phyloP scores from a whole-genome alignment of 352 stramenopile species.

The Globisporangium carolinianum region DNA sequence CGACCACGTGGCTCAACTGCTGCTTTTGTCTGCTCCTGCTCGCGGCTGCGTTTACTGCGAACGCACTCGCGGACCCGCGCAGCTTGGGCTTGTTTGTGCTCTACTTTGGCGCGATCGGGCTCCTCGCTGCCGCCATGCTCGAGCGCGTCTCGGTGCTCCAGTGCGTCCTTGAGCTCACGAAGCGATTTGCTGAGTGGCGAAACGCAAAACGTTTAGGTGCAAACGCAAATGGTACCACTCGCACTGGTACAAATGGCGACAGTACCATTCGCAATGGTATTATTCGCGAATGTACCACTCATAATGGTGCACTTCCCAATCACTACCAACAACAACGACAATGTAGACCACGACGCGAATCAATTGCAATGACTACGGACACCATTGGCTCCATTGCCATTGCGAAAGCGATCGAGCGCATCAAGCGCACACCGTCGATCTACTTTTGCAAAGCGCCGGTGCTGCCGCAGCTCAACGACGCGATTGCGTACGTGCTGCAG shows the following conservation, averaged over 20 bases:
- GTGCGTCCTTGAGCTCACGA: slow-evolving; percentile 36
- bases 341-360: too few species aligned
- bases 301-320: too few species aligned
- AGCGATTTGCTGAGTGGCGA: slow-evolving; percentile 18
- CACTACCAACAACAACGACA: too few species aligned
- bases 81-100: slow-evolving; percentile 45
- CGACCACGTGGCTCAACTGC: slow-evolving; percentile 58
- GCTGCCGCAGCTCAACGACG: slow-evolving; percentile 88
- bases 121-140: slow-evolving; percentile 58
- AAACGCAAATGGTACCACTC: too few species aligned
- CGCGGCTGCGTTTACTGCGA: slow-evolving; percentile 38
- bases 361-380: neutral
- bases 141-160: slow-evolving; percentile 52
- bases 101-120: slow-evolving; percentile 48
- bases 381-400: slow-evolving; percentile 49
- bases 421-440: slow-evolving; percentile 78
- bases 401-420: slow-evolving; percentile 64
- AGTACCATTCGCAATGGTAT: slow-evolving; percentile 5
- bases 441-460: slow-evolving; percentile 90
- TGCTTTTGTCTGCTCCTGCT: slow-evolving; percentile 46
- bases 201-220: neutral
- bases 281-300: neutral
- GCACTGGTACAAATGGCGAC: too few species aligned
- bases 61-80: slow-evolving; percentile 35
- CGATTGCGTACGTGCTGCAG: slow-evolving; percentile 82